These are phyloP conservation scores for Urochloa ruziziensis DNA, from an alignment of 176 grass and related monocot species.

Conservation along the genomic window DNA sequence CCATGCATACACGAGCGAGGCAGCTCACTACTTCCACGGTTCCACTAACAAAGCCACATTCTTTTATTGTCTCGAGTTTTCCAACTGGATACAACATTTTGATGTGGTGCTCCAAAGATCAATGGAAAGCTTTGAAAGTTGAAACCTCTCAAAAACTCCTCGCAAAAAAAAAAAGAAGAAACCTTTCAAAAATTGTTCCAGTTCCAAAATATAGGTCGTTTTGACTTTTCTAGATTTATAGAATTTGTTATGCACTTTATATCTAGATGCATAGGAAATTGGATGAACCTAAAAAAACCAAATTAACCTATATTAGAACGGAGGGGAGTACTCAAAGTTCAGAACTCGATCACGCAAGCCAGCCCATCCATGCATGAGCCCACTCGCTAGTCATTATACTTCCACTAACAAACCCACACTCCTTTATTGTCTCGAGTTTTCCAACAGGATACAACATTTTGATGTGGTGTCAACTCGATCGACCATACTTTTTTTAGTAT, in stretches of 20 bases:
- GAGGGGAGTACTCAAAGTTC: neutral
- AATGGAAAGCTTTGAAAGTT: no score
- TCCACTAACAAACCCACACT: neutral
- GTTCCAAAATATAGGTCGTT: no score
- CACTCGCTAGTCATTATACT: neutral
- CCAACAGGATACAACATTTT: constrained; percentile 4
- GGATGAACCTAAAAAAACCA: no score
- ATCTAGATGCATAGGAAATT: no score
- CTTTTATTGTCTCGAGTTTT: neutral
- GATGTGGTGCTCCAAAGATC: neutral
- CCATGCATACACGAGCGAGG: no score
- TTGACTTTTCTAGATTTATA: no score
- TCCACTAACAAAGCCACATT: neutral
- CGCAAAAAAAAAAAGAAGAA: no score
- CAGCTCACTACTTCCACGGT: no score
- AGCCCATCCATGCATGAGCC: neutral
- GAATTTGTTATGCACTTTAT: no score
- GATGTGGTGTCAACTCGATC: neutral
- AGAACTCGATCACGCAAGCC: neutral
- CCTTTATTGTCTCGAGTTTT: neutral
- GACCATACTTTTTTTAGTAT: neutral
- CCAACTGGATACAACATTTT: neutral
- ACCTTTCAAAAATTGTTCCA: no score
- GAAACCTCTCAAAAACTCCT: neutral
- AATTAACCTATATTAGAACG: no score